These are phyloP conservation scores for Hypoxylon sp. DNA, from an alignment of 2,329 filamentous ascomycete genomes.

Conservation along the genomic window DNA sequence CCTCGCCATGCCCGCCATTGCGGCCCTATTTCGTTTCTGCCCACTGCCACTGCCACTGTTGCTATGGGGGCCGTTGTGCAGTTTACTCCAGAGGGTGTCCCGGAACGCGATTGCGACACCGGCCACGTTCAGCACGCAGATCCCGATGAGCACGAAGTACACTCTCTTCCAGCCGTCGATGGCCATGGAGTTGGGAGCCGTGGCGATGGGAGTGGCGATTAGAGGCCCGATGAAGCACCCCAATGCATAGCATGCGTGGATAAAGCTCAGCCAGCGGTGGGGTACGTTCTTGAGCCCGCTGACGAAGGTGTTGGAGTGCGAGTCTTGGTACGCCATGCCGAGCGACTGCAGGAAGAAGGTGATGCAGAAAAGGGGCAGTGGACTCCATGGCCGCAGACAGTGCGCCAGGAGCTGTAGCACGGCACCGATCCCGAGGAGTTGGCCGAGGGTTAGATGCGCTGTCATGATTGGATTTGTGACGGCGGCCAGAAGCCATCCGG, in stretches of 20 bases:
- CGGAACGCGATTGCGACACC: slow-evolving; percentile 65
- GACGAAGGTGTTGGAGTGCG: slow-evolving; percentile 74
- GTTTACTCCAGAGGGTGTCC: slow-evolving; percentile 59
- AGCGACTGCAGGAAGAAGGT: slow-evolving; percentile 72
- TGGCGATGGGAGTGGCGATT: slow-evolving; percentile 66
- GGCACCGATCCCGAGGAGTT: slow-evolving; percentile 70
- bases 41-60: neutral
- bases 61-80: slow-evolving; percentile 9
- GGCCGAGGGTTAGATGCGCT: slow-evolving; percentile 68
- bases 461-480: slow-evolving; percentile 68
- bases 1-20: slow-evolving; percentile 60
- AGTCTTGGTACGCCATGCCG: slow-evolving; percentile 75
- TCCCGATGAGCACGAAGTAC: slow-evolving; percentile 68
- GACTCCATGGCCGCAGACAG: slow-evolving; percentile 68
- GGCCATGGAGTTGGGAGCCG: slow-evolving; percentile 45
- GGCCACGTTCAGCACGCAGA: slow-evolving; percentile 66
- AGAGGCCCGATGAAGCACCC: slow-evolving; percentile 72
- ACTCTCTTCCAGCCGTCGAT: slow-evolving; percentile 67
- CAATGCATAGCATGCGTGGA: slow-evolving; percentile 73
- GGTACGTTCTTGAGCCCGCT: slow-evolving; percentile 63
- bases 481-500: slow-evolving; percentile 72
- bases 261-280: slow-evolving; percentile 73
- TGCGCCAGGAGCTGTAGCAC: slow-evolving; percentile 68
- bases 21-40: slow-evolving; percentile 54
- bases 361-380: slow-evolving; percentile 69